phyloP scores from a whole-genome alignment of 2,329 filamentous ascomycete genomes.

The Neoascochyta sp. region DNA sequence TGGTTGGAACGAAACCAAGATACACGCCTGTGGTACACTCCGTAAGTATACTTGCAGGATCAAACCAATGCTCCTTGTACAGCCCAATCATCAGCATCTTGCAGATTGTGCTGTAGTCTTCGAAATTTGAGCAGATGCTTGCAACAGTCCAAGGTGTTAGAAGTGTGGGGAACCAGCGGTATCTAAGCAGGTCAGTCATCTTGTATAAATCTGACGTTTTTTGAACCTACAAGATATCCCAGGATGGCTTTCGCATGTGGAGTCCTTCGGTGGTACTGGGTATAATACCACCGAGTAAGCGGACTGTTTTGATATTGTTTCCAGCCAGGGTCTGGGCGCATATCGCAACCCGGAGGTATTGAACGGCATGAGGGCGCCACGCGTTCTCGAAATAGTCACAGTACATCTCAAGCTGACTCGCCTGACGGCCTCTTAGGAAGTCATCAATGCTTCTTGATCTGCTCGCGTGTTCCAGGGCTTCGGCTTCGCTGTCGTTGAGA shows the following conservation, averaged over 20 bases:
- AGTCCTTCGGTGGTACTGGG: slow-evolving; percentile 23
- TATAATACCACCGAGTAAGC: slow-evolving; percentile 21
- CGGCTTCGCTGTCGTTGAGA: slow-evolving; percentile 26
- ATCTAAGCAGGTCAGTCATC: slow-evolving; percentile 10
- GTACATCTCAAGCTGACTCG: slow-evolving; percentile 26
- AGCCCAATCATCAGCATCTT: slow-evolving; percentile 25
- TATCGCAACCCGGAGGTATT: slow-evolving; percentile 26
- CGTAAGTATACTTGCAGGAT: slow-evolving; percentile 12
- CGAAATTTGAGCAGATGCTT: slow-evolving; percentile 30
- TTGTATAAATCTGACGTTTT: too few species aligned
- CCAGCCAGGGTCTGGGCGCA: slow-evolving; percentile 26
- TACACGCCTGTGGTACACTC: slow-evolving; percentile 24
- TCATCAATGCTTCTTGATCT: slow-evolving; percentile 20
- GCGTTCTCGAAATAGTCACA: slow-evolving; percentile 31
- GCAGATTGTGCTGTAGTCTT: slow-evolving; percentile 27
- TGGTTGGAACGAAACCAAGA: slow-evolving; percentile 23
- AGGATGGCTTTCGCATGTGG: slow-evolving; percentile 25
- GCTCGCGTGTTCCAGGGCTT: slow-evolving; percentile 20
- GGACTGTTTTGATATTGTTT: slow-evolving; percentile 22
- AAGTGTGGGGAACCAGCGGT: slow-evolving; percentile 28
- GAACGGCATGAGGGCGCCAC: slow-evolving; percentile 26
- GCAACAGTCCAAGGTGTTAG: slow-evolving; percentile 24
- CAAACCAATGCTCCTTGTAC: slow-evolving; percentile 27
- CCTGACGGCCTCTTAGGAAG: slow-evolving; percentile 20
- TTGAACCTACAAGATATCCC: slow-evolving; percentile 33